phyloP scores from a whole-genome alignment of 1,284 basidiomycete species.

The Ceratorhiza oryzae-sativae region DNA sequence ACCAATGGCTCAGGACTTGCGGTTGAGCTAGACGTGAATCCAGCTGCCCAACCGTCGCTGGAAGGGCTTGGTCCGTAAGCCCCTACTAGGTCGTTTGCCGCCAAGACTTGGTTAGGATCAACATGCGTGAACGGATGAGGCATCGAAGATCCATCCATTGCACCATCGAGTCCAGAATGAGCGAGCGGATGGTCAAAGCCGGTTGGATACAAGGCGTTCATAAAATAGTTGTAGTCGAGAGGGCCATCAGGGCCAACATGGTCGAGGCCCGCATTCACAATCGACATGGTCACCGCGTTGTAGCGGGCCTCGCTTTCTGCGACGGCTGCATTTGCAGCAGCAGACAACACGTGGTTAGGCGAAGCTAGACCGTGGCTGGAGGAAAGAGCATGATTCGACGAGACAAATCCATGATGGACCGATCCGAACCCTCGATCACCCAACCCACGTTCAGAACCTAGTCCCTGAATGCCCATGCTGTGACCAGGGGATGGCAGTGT shows the following conservation, averaged over 20 bases:
- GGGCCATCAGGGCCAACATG: slow-evolving; percentile 28
- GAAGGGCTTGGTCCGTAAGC: slow-evolving; percentile 65
- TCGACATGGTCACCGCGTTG: slow-evolving; percentile 55
- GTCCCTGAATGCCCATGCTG: not conserved
- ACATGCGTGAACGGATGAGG: slow-evolving; percentile 79
- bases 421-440: not conserved
- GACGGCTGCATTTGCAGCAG: slow-evolving; percentile 16
- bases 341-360: slow-evolving; percentile 43
- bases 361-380: not conserved
- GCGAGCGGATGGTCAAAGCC: not conserved
- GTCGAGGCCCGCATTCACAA: slow-evolving; percentile 40
- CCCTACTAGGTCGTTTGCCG: slow-evolving; percentile 58
- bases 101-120: slow-evolving; percentile 84
- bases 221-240: slow-evolving; percentile 31
- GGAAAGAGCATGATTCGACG: not conserved
- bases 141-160: slow-evolving; percentile 45
- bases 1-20: slow-evolving; percentile 78
- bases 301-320: slow-evolving; percentile 52
- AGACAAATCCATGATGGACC: not conserved
- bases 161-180: slow-evolving; percentile 2
- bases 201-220: slow-evolving; percentile 27
- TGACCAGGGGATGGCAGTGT: slow-evolving; percentile 22
- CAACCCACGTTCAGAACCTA: not conserved
- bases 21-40: slow-evolving; percentile 63
- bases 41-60: slow-evolving; percentile 73